phyloP scores from a whole-genome alignment of 2,329 filamentous ascomycete species.

The Colletotrichum incanum region DNA sequence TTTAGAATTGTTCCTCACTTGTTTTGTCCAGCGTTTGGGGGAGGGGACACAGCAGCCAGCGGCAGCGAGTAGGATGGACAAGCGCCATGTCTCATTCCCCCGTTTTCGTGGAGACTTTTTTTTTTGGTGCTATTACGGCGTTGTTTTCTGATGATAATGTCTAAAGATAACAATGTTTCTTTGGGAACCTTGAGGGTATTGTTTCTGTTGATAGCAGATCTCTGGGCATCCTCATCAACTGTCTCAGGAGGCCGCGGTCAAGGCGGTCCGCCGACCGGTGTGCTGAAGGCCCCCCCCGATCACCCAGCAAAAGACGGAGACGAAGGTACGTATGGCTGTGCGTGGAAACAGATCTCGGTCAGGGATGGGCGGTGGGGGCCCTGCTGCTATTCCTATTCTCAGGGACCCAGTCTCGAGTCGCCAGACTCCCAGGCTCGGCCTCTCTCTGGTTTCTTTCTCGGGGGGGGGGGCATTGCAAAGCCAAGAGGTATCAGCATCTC shows the following conservation, averaged over 20 bases:
- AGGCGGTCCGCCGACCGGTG: conserved; percentile 18
- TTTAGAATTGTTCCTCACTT: conserved; percentile 7
- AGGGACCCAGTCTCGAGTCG: not conserved
- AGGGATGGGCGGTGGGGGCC: conserved; percentile 28
- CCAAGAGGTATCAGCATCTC: conserved; percentile 41
- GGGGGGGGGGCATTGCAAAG: conserved; percentile 38
- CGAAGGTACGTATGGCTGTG: conserved; percentile 7
- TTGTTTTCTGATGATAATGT: not conserved
- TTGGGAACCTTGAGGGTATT: conserved; percentile 14
- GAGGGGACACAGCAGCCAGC: not conserved
- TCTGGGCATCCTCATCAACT: conserved; percentile 32
- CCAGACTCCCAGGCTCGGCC: not conserved
- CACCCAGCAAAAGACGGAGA: conserved; percentile 5
- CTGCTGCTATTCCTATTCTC: conserved; percentile 33
- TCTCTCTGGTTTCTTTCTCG: conserved; percentile 15
- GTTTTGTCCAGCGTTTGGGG: conserved; percentile 20
- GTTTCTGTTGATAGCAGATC: conserved; percentile 35
- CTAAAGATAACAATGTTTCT: conserved; percentile 33
- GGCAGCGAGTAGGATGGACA: conserved; percentile 4
- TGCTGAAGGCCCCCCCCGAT: conserved; percentile 1
- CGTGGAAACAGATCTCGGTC: conserved; percentile 33
- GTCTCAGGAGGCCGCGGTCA: conserved; percentile 39
- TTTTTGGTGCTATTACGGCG: not conserved
- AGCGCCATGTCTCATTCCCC: conserved; percentile 23
- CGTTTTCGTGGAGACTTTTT: conserved; percentile 5